phyloP scores from a whole-genome alignment of 108 stramenopile genomes.

The Craspedostauros australis region DNA sequence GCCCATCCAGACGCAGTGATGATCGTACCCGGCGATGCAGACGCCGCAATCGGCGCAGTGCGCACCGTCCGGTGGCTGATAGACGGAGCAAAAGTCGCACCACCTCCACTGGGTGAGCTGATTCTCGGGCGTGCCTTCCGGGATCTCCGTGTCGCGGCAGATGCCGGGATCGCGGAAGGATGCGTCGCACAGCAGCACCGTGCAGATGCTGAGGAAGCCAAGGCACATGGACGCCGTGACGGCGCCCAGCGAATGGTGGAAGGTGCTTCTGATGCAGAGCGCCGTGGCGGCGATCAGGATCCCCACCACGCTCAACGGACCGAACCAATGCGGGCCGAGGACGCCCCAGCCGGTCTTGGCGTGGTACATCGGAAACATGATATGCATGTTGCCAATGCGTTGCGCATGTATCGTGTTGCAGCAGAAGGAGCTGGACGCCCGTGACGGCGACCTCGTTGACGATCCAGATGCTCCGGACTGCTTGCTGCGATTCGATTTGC shows the following conservation, averaged over 20 bases:
- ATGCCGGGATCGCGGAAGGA: slow-evolving; percentile 64
- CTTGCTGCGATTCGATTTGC: background rate
- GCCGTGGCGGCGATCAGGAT: slow-evolving; percentile 41
- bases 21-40: slow-evolving; percentile 85
- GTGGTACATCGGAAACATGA: slow-evolving; percentile 47
- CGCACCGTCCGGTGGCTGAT: slow-evolving; percentile 71
- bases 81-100: slow-evolving; percentile 70
- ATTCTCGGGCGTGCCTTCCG: slow-evolving; percentile 6
- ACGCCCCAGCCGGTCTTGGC: slow-evolving; percentile 58
- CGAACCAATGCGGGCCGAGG: slow-evolving; percentile 71
- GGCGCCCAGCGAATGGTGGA: slow-evolving; percentile 28
- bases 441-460: background rate
- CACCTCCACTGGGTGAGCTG: slow-evolving; percentile 44
- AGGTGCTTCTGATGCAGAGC: slow-evolving; percentile 22
- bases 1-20: slow-evolving; percentile 94
- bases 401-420: background rate
- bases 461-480: background rate
- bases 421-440: background rate
- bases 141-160: slow-evolving; percentile 28
- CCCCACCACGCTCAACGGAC: slow-evolving; percentile 48
- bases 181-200: slow-evolving; percentile 35
- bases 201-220: slow-evolving; percentile 30
- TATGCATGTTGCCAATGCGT: slow-evolving; percentile 47
- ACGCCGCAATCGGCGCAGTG: slow-evolving; percentile 89
- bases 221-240: slow-evolving; percentile 43